Conservation (phyloP, 2,329 filamentous ascomycete species). For the Cercospora nicotianae region DNA sequence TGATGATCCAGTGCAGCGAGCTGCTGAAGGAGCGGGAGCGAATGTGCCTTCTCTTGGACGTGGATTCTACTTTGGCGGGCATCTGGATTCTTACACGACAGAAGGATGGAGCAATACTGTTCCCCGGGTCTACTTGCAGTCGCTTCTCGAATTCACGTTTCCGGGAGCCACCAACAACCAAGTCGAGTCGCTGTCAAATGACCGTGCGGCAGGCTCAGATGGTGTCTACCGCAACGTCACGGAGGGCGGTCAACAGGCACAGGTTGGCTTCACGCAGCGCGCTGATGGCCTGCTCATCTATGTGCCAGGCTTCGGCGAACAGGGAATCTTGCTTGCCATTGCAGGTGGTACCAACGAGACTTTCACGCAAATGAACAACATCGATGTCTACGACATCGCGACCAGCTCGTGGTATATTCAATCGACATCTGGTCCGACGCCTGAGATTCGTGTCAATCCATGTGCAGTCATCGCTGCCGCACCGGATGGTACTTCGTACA, state of each 20-base stretch:
- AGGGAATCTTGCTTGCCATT: slow-evolving; percentile 75
- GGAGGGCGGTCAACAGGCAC: slow-evolving; percentile 65
- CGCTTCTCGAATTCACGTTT: slow-evolving; percentile 73
- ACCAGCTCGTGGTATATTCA: slow-evolving; percentile 72
- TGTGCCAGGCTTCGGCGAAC: slow-evolving; percentile 71
- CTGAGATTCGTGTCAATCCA: slow-evolving; percentile 61
- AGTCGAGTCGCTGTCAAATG: slow-evolving; percentile 56
- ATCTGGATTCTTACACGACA: slow-evolving; percentile 65
- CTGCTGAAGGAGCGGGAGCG: slow-evolving; percentile 71
- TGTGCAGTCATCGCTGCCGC: slow-evolving; percentile 74
- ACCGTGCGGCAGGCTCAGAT: slow-evolving; percentile 58
- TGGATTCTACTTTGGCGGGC: slow-evolving; percentile 78
- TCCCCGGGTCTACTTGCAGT: slow-evolving; percentile 68
- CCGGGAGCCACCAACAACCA: slow-evolving; percentile 67
- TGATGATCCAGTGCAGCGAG: slow-evolving; percentile 61
- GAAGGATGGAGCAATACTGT: slow-evolving; percentile 67
- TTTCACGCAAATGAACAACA: slow-evolving; percentile 63
- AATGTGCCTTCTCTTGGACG: slow-evolving; percentile 68
- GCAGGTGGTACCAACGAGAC: slow-evolving; percentile 70
- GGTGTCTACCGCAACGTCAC: slow-evolving; percentile 75
- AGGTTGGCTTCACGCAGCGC: slow-evolving; percentile 67
- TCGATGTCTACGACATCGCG: slow-evolving; percentile 79
- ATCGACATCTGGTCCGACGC: slow-evolving; percentile 60
- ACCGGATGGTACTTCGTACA: slow-evolving; percentile 65
- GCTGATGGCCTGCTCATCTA: slow-evolving; percentile 73